phyloP scores from a whole-genome alignment of 2,329 filamentous ascomycete species.

The Drechslerella stenobrocha region DNA sequence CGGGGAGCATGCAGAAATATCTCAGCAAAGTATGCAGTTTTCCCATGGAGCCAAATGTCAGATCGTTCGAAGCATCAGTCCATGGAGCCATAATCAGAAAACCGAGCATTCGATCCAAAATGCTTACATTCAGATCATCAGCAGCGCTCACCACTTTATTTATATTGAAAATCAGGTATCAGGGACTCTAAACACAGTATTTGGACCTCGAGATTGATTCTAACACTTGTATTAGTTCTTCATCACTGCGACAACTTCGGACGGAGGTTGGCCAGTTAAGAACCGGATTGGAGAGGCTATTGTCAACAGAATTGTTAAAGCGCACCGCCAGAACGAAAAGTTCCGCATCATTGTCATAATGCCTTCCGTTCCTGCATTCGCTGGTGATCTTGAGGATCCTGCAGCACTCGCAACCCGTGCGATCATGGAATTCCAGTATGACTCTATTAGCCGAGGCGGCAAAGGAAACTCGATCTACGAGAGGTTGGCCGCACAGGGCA shows the following conservation, averaged over 20 bases:
- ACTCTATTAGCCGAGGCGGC: slow-evolving; percentile 71
- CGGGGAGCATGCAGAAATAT: not conserved
- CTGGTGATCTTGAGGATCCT: slow-evolving; percentile 74
- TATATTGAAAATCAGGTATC: slow-evolving; percentile 78
- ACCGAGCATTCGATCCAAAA: slow-evolving; percentile 81
- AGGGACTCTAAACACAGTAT: no score
- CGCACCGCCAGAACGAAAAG: slow-evolving; percentile 66
- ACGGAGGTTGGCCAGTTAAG: slow-evolving; percentile 70
- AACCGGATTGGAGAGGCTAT: slow-evolving; percentile 80
- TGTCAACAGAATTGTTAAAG: slow-evolving; percentile 74
- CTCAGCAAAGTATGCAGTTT: slow-evolving; percentile 40
- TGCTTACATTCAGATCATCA: slow-evolving; percentile 75
- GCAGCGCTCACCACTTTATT: slow-evolving; percentile 70
- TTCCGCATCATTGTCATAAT: slow-evolving; percentile 79
- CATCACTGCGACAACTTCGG: slow-evolving; percentile 72
- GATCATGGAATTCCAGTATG: slow-evolving; percentile 87
- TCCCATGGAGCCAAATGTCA: slow-evolving; percentile 62
- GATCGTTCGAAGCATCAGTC: slow-evolving; percentile 58
- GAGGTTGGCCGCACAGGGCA: slow-evolving; percentile 66
- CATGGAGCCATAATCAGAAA: slow-evolving; percentile 64
- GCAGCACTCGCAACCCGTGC: slow-evolving; percentile 75
- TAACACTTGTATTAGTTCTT: slow-evolving; percentile 67
- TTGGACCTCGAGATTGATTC: slow-evolving; percentile 11
- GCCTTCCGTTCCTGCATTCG: slow-evolving; percentile 78
- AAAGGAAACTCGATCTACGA: slow-evolving; percentile 74